phyloP scores from a whole-genome alignment of 176 grass and related monocot species.

The Phoenix roebelenii region DNA sequence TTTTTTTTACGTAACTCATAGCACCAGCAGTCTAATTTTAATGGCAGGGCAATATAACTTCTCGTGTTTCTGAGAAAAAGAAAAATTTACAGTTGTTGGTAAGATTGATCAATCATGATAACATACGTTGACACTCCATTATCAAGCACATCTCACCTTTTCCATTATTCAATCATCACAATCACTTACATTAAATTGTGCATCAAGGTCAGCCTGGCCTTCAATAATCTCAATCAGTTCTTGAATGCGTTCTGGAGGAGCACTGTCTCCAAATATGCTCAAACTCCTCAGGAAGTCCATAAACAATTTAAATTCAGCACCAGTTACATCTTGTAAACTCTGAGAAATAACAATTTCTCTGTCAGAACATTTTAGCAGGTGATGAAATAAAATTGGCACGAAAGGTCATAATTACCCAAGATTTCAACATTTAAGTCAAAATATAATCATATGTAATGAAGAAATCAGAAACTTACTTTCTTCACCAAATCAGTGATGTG shows the following conservation, averaged over 20 bases:
- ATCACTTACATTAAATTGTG: constrained; percentile 82
- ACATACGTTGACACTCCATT: too few species aligned
- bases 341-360: constrained; percentile 25
- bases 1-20: too few species aligned
- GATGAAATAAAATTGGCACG: constrained; percentile 12
- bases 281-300: constrained; percentile 92
- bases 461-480: constrained; percentile 45
- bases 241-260: constrained; percentile 75
- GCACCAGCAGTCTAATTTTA: too few species aligned
- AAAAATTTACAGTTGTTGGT: too few species aligned
- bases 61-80: too few species aligned
- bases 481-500: constrained; percentile 94
- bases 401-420: constrained; percentile 5
- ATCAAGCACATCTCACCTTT: neutral
- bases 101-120: too few species aligned
- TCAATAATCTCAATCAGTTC: constrained; percentile 99
- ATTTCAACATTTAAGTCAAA: neutral
- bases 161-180: neutral
- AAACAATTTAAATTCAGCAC: constrained; percentile 89
- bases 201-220: constrained; percentile 91
- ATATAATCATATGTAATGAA: neutral
- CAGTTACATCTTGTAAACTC: constrained; percentile 97
- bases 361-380: neutral
- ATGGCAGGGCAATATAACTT: too few species aligned
- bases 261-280: constrained; percentile 81